These are phyloP conservation scores for Nemania abortiva DNA, from an alignment of 2,329 filamentous ascomycete genomes.

Conservation along the genomic window DNA sequence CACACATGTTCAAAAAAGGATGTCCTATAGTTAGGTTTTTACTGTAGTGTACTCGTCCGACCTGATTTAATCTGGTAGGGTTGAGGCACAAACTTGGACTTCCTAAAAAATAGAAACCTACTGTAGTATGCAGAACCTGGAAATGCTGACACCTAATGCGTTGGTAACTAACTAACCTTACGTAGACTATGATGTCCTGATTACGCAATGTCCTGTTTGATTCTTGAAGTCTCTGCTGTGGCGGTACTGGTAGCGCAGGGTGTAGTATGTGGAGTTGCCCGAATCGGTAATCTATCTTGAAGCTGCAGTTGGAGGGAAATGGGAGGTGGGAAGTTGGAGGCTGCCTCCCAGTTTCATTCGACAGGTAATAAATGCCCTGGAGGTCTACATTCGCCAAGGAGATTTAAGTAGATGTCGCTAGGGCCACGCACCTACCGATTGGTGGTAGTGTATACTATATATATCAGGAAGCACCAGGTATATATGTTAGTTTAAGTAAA, in stretches of 20 bases:
- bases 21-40: no score
- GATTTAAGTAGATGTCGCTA: no score
- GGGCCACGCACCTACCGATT: no score
- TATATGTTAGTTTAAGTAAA: no score
- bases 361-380: no score
- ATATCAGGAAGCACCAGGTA: no score
- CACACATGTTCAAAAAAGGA: no score
- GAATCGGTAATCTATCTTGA: neutral
- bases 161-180: neutral
- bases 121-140: no score
- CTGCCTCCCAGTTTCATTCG: no score
- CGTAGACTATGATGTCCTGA: slow-evolving; percentile 5
- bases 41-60: neutral
- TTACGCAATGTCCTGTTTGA: slow-evolving; percentile 17
- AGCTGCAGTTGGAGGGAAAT: neutral
- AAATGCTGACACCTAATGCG: neutral
- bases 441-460: no score
- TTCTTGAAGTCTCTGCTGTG: slow-evolving; percentile 1
- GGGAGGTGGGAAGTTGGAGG: neutral
- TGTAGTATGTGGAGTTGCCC: neutral
- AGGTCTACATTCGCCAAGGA: neutral
- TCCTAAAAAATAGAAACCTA: neutral
- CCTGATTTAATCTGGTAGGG: neutral
- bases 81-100: neutral
- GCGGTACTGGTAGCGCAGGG: neutral